Evolutionary conservation across 768 basidiomycete species (phyloP), one percentile per base, ranked within the genome.

Genomic region (Hortiboletus flavorubellus): DNA sequence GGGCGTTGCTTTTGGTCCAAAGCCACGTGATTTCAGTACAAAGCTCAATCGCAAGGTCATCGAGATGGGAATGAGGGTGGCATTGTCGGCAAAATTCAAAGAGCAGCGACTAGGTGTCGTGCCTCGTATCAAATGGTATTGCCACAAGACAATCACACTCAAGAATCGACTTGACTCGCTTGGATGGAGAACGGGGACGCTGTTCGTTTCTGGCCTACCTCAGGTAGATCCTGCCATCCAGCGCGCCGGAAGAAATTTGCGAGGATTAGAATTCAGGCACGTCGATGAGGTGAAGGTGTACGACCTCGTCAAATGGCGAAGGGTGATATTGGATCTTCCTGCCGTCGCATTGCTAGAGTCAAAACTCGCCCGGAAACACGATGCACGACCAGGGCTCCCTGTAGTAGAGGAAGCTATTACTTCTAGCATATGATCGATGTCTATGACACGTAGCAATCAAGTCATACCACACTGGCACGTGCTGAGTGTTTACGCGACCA

Each of bases 41-140:
- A 88, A 91, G 59, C 80, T 99, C 37, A 90, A 91, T n/a, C 82
- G 91, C 59, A 98, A 98, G 73, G 89, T 97, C 61, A 80, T 93
- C 40, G 78, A 91, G 63, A 89, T 98, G 85, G 96, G 95, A 10
- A 86, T 98, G 84, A 82, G 91, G 21, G 87, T 94, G 48, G 94
- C 92, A 3, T 72, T 98, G 43, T 93, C 91, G 60, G 80, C 84
- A 41, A 93, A 93, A 70, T 76, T 96, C 66, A 80, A 81, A 63
- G 87, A 92, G 58, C 80, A 82, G 40, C 73, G 80, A 41, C 75
- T 99, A 14, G 86, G 89, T 46, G 79, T 98, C 50, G 87, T 96
- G 64, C 78, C 82, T 53, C 80, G 77, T 59, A 72, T 91, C 59
- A 80, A 80, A 48, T 90, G 88, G 90, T 86, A 81, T 9, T 82